These are phyloP conservation scores for Fusarium compactum DNA, from an alignment of 2,329 filamentous ascomycete species.

Conservation along the genomic window DNA sequence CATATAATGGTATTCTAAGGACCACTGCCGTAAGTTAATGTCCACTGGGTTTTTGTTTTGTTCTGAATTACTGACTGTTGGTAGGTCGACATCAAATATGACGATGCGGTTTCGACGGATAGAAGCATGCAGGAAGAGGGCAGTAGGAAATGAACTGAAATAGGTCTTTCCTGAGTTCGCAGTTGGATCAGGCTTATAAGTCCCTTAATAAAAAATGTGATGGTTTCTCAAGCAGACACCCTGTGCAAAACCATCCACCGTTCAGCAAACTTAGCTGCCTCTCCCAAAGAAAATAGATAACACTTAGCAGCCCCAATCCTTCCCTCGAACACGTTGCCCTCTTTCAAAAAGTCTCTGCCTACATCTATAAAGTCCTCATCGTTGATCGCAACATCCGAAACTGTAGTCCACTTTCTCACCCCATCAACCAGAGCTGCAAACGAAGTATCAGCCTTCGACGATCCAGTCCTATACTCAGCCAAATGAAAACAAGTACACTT, in stretches of 20 bases:
- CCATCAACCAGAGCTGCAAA: background rate
- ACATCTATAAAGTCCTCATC: background rate
- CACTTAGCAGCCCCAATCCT: background rate
- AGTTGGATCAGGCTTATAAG: background rate
- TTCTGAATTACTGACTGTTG: too few relatives aligned
- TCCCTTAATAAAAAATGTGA: background rate
- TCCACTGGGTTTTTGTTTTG: fast-evolving
- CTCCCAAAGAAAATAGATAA: background rate
- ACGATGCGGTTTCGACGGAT: background rate
- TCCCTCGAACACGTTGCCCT: background rate
- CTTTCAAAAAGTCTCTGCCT: background rate
- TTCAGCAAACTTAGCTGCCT: background rate
- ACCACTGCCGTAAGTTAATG: constrained; percentile 29
- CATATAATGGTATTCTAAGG: constrained; percentile 41
- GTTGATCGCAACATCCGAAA: background rate
- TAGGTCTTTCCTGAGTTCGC: too few relatives aligned
- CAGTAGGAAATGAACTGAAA: background rate
- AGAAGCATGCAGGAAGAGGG: background rate
- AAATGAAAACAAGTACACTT: constrained; percentile 16
- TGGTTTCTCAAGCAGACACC: background rate
- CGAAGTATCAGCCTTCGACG: background rate
- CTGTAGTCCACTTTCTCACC: background rate
- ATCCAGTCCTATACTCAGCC: constrained; percentile 2
- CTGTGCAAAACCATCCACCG: background rate
- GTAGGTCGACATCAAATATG: background rate